These are phyloP conservation scores for Cymbopogon flexuosus DNA, from an alignment of 202 grass and related monocot species.

Conservation along the genomic window DNA sequence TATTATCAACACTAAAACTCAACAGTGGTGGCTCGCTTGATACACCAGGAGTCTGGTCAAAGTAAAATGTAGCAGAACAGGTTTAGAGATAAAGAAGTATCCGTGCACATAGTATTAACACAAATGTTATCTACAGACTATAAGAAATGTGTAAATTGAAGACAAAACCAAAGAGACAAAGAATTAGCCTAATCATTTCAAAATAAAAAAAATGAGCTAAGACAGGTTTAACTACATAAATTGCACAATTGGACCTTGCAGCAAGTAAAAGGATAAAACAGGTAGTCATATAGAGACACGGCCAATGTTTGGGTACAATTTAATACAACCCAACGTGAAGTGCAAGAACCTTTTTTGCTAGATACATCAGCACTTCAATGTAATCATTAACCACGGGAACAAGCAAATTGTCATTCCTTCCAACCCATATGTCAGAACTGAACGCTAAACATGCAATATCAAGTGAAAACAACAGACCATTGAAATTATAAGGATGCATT, in stretches of 20 bases:
- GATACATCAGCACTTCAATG: not conserved
- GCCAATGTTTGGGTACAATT: not conserved
- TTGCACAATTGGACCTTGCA: not conserved
- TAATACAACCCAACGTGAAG: not conserved
- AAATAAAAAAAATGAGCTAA: not conserved
- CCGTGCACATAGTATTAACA: slow-evolving; percentile 1
- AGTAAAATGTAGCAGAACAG: slow-evolving; percentile 17
- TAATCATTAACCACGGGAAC: not conserved
- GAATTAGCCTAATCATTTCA: not conserved
- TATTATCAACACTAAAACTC: slow-evolving; percentile 75
- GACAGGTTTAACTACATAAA: not conserved
- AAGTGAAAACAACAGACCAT: not conserved
- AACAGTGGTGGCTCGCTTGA: slow-evolving; percentile 52
- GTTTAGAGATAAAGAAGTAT: slow-evolving; percentile 31
- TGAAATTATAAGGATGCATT: not conserved
- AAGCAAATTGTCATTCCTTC: not conserved
- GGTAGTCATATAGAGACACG: not conserved
- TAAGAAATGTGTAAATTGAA: not conserved
- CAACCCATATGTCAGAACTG: not conserved
- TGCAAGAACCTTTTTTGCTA: not conserved
- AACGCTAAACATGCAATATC: not conserved
- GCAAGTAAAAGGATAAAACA: not conserved
- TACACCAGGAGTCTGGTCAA: slow-evolving; percentile 55
- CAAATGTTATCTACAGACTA: not conserved
- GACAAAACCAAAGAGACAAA: not conserved